Base-by-base conservation (phyloP, 2,329 filamentous ascomycete genomes). In the Trichoderma aggressivum region DNA sequence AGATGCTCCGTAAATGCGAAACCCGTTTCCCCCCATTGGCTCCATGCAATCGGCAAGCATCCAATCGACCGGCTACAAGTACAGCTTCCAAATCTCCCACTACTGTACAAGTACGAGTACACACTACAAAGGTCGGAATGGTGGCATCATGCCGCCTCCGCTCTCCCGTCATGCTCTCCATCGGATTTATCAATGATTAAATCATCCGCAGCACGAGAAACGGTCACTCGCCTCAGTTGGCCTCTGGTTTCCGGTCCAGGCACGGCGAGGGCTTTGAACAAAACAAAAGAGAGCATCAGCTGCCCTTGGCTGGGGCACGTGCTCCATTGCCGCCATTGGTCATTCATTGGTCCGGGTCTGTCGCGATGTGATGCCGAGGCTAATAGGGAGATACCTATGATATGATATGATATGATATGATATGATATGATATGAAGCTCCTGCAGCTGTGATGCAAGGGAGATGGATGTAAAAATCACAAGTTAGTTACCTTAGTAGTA, bases 301-400 rank as follows among this genome's bases (percentile, higher is more conserved):
- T 69, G 55, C 56, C 50, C 12, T 43, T 43, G 3, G 43, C 7
- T 0, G 12, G 34, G 43, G 69, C 69, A 71, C 69, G 69, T 71
- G 69, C 69, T 53, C 61, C 18, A 55, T 71, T 66, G 62, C 69
- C 69, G 59, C 61, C 69, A 65, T 66, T 62, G 66, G 58, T 58
- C 14, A 28, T 32, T 43, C 39, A 60, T 56, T 62, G 55, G 62
- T 24, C 55, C 5, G 7, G 16, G 39, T 60, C 43, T 60, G 58
- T 66, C 58, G 28, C 39, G n/a, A 21, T 39, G 28, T 61, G 36
- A 21, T 61, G 53, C 56, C 39, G 36, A 66, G 63, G 47, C 60
- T n/a, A 58, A 30, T 1, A 56, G n/a, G 43, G 4, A 14, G 32
- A 34, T 53, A n/a, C n/a, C n/a, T n/a, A n/a, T 58, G 55, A 47